A percentile compares a stretch with the other conserved stretches of the same genome.
Evolutionary conservation across 140 eudicot species (phyloP).

Genomic region (Anethum foeniculum): DNA sequence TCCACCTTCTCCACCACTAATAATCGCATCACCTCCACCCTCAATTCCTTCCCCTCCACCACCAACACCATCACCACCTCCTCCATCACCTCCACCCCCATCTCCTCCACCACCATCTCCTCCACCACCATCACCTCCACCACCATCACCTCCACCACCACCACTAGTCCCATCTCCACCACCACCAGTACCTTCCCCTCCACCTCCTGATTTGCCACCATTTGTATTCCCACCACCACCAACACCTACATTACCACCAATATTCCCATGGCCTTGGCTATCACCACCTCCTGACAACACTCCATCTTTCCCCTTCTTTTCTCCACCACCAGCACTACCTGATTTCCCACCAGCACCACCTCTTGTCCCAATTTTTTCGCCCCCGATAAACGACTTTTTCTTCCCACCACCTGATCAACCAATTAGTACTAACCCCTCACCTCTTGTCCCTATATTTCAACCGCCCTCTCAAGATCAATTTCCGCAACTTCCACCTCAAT

Average conservation of each 20-base stretch:
- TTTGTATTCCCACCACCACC: constrained; percentile 15
- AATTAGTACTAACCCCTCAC: neutral
- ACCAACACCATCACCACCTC: constrained; percentile 10
- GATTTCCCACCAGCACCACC: constrained; percentile 8
- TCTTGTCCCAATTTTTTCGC: constrained; percentile 12
- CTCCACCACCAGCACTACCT: constrained; percentile 2
- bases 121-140: constrained; percentile 17
- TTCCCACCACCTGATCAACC: constrained; percentile 13
- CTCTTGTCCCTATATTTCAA: constrained; percentile 4
- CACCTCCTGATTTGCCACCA: constrained; percentile 26
- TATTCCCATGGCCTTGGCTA: constrained; percentile 11
- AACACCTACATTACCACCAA: neutral
- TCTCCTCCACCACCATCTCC: constrained; percentile 21
- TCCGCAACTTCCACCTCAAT: neutral
- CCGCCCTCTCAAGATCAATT: constrained; percentile 1
- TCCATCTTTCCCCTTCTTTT: neutral
- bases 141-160: constrained; percentile 17
- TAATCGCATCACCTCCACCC: constrained; percentile 19
- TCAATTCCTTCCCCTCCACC: constrained; percentile 29
- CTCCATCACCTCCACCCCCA: constrained; percentile 18
- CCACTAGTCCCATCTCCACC: constrained; percentile 22
- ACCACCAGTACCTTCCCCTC: constrained; percentile 36
- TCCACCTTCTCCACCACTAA: constrained; percentile 10
- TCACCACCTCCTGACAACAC: constrained; percentile 9
- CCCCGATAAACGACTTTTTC: constrained; percentile 9